These are phyloP conservation scores for Scheffersomyces quercinus DNA, from an alignment of 1,139 yeast genomes.

Conservation along the genomic window DNA sequence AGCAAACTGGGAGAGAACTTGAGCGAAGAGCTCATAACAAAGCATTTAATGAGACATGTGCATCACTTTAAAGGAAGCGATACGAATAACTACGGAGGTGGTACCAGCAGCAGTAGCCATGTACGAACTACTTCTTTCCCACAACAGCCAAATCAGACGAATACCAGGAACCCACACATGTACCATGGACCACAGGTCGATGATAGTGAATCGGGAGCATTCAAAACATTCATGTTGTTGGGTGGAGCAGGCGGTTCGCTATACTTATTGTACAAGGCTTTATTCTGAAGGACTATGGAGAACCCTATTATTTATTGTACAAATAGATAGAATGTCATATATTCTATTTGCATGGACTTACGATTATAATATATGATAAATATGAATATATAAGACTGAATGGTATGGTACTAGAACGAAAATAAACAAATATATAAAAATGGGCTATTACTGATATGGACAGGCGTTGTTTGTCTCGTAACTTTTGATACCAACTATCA, in stretches of 20 bases:
- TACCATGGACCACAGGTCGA: slow-evolving; percentile 32
- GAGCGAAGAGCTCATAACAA: slow-evolving; percentile 44
- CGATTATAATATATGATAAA: no score
- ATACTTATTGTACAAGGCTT: slow-evolving; percentile 21
- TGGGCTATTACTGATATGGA: no score
- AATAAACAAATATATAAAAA: no score
- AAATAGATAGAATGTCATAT: no score
- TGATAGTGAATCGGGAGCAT: slow-evolving; percentile 19
- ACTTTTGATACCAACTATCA: no score
- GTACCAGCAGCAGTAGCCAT: no score
- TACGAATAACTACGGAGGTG: background rate
- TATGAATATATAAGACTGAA: no score
- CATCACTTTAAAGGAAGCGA: slow-evolving; percentile 15
- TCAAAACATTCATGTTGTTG: slow-evolving; percentile 24
- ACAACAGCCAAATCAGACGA: background rate
- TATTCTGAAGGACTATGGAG: background rate
- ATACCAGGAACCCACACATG: slow-evolving; percentile 27
- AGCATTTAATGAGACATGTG: slow-evolving; percentile 44
- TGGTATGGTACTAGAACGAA: no score
- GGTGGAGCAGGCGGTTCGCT: slow-evolving; percentile 36
- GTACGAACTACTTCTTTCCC: background rate
- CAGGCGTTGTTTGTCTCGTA: no score
- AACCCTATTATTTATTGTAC: no score
- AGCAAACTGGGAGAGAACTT: slow-evolving; percentile 34
- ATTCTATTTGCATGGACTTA: no score